Evolutionary conservation across 2,329 filamentous ascomycete genomes (phyloP).

Genomic region (Eutypella sp.): DNA sequence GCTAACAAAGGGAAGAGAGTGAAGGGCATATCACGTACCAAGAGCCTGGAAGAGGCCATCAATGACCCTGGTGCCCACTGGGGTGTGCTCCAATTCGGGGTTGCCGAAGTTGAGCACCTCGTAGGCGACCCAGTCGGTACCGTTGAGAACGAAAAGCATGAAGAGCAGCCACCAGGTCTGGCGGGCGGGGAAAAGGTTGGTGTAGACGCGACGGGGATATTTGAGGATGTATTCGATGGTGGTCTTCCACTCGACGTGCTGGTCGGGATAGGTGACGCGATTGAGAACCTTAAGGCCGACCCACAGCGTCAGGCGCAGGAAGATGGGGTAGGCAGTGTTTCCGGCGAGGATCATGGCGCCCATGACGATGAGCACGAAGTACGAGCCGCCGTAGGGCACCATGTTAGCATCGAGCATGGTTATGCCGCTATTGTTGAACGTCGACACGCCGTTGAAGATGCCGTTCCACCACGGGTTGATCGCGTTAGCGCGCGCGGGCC

Average conservation of each 20-base stretch:
- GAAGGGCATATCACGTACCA: constrained; percentile 31
- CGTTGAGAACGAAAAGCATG: constrained; percentile 56
- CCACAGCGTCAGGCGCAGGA: constrained; percentile 58
- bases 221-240: constrained; percentile 50
- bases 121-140: constrained; percentile 61
- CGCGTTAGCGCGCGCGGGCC: constrained; percentile 46
- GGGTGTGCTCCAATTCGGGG: constrained; percentile 45
- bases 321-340: constrained; percentile 61
- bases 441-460: constrained; percentile 61
- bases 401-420: constrained; percentile 62
- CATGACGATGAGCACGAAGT: constrained; percentile 49
- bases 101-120: constrained; percentile 63
- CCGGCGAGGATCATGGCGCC: constrained; percentile 57
- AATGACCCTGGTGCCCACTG: constrained; percentile 49
- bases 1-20: constrained; percentile 2
- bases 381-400: constrained; percentile 50
- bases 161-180: constrained; percentile 63
- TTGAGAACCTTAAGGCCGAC: constrained; percentile 37
- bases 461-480: constrained; percentile 65
- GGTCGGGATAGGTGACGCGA: constrained; percentile 31
- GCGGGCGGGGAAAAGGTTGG: constrained; percentile 57
- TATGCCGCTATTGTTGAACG: constrained; percentile 71
- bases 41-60: constrained; percentile 63
- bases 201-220: constrained; percentile 55
- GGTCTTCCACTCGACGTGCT: constrained; percentile 37